A percentile compares a stretch with the other conserved stretches of the same genome.
Conservation (phyloP, 352 stramenopile species). For the Globisporangium radiosum region DNA sequence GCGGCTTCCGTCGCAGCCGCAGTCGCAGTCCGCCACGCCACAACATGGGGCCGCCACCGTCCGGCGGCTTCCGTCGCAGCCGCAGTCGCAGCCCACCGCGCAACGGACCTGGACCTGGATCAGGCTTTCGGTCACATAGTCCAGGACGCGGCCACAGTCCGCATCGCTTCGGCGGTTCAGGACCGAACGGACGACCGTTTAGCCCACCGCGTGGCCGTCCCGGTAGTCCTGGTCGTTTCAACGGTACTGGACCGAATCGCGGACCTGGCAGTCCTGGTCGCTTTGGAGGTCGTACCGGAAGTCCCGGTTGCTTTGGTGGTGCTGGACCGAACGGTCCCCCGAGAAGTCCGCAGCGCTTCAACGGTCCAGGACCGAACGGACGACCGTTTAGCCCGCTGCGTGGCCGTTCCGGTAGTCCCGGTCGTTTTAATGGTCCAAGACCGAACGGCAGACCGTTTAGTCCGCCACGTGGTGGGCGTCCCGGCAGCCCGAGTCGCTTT, state of each 20-base stretch:
- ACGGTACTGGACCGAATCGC: not conserved
- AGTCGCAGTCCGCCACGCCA: conserved; percentile 11
- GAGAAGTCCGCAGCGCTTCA: not conserved
- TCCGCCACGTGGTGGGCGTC: not conserved
- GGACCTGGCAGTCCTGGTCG: not conserved
- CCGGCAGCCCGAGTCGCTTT: not conserved
- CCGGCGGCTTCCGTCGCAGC: conserved; percentile 14
- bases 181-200: not conserved
- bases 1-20: conserved; percentile 14
- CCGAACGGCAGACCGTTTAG: not conserved
- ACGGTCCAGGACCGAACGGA: conserved; percentile 17
- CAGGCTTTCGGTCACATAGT: conserved; percentile 7
- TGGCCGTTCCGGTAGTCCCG: conserved; percentile 17
- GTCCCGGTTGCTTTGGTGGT: conserved; percentile 2
- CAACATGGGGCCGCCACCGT: not conserved
- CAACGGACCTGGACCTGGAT: not conserved
- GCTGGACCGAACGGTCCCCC: not conserved
- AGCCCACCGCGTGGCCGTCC: not conserved
- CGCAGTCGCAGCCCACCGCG: conserved; percentile 12
- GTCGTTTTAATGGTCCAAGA: not conserved
- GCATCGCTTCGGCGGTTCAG: not conserved
- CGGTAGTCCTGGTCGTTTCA: not conserved
- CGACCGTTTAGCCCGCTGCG: not conserved
- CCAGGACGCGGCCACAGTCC: conserved; percentile 8
- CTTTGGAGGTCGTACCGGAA: not conserved